A percentile compares a stretch with the other conserved stretches of the same genome.
phyloP scores from a whole-genome alignment of 1,284 basidiomycete species.

The Cronartium ribicola region DNA sequence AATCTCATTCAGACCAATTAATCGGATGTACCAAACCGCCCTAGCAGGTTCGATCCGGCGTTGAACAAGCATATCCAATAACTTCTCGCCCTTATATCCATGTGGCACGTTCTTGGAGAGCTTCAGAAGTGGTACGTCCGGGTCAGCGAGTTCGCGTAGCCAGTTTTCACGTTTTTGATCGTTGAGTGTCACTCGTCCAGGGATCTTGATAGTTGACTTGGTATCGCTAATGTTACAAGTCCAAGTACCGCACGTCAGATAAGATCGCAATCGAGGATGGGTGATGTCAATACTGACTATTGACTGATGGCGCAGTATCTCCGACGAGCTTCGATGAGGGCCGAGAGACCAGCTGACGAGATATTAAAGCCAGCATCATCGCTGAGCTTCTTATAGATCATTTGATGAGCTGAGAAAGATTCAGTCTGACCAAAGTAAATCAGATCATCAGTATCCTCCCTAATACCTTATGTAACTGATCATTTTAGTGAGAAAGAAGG shows the following conservation, averaged over 20 bases:
- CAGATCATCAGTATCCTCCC: not conserved
- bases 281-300: slow-evolving; percentile 20
- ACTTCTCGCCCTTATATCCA: slow-evolving; percentile 82
- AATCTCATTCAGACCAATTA: slow-evolving; percentile 91
- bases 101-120: slow-evolving; percentile 86
- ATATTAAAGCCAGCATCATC: slow-evolving; percentile 47
- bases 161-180: slow-evolving; percentile 81
- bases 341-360: slow-evolving; percentile 67
- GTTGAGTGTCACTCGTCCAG: slow-evolving; percentile 72
- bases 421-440: slow-evolving; percentile 54
- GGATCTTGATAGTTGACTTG: slow-evolving; percentile 43
- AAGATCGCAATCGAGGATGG: not conserved
- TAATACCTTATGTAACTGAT: too few relatives aligned
- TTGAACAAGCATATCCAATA: slow-evolving; percentile 78
- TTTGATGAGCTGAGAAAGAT: slow-evolving; percentile 58
- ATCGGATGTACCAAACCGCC: slow-evolving; percentile 91
- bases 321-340: slow-evolving; percentile 65
- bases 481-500: not conserved
- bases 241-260: slow-evolving; percentile 60
- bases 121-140: slow-evolving; percentile 77
- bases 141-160: slow-evolving; percentile 85
- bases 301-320: slow-evolving; percentile 43
- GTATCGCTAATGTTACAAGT: slow-evolving; percentile 16
- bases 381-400: slow-evolving; percentile 56
- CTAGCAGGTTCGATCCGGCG: slow-evolving; percentile 76